phyloP scores from a whole-genome alignment of 345 rosid genomes.

The Brassica nigra region DNA sequence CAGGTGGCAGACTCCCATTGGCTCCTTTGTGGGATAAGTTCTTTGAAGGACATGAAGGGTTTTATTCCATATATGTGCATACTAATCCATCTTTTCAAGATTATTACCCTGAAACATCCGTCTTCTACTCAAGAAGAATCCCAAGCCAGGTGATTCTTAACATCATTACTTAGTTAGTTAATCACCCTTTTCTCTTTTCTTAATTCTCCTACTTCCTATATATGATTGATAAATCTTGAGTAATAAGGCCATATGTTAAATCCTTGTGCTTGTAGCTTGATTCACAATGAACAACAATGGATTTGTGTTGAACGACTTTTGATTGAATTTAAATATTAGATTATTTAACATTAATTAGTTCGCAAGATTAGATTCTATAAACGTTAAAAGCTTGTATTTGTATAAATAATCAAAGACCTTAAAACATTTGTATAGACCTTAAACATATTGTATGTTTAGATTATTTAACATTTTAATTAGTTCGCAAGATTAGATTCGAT shows the following conservation, averaged over 20 bases:
- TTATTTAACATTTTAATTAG: background rate
- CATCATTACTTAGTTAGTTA: background rate
- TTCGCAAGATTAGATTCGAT: background rate
- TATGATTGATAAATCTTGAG: too few relatives aligned
- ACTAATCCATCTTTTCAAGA: constrained; percentile 61
- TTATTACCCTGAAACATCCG: constrained; percentile 45
- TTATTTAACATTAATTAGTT: too few relatives aligned
- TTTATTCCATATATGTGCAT: constrained; percentile 73
- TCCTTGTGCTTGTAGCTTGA: background rate
- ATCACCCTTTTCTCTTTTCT: too few relatives aligned
- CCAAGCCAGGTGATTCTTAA: constrained; percentile 63
- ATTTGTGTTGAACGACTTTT: too few relatives aligned
- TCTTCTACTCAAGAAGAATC: constrained; percentile 64
- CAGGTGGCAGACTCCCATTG: constrained; percentile 58
- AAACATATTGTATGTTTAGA: too few relatives aligned
- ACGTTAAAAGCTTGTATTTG: background rate
- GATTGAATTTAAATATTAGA: too few relatives aligned
- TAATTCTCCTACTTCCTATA: too few relatives aligned
- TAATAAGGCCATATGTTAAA: background rate
- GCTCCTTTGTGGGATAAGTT: constrained; percentile 79
- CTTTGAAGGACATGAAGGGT: constrained; percentile 60
- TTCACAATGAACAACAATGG: too few relatives aligned
- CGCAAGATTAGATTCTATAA: background rate
- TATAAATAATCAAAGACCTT: background rate
- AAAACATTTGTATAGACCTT: too few relatives aligned